Evolutionary conservation across 345 rosid genomes (phyloP), one percentile per base, ranked within the genome.

Genomic region (Acer yangbiense): DNA sequence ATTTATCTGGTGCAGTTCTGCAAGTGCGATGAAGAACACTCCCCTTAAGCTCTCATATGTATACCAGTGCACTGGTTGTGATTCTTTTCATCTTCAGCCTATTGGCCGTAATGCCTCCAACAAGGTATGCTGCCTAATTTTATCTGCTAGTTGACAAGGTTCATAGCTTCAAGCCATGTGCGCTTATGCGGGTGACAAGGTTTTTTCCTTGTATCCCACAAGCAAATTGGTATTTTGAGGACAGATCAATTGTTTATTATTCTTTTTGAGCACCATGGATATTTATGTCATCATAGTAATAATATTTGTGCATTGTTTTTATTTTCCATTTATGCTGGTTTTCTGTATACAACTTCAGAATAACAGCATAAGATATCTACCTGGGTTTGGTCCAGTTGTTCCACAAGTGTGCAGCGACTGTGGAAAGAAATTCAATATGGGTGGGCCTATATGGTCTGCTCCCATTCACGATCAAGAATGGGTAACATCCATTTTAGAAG

Each of bases 361-460:
- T 79, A 93, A 85, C 72, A 91, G 97, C 81, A 85, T 90, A 77
- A 90, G 94, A 78, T 90, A 93, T 89, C 90, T 93, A 75, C 97
- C 99, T 50, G 99, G 97, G 57, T 85, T 88, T 89, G 99, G 97
- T 74, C 99, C 99, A 73, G 85, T 79, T 75, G 98, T 97, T 84
- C 93, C 92, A 64, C 98, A 92, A 89, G 98, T 87, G 62, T 94
- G 99, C 85, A 87, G 79, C 20, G 90, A 97, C 72, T 97, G 98
- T 87, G 93, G 98, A 79, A 97, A 94, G 93, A 94, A 93, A 86
- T 94, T 86, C 80, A 89, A 88, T 81, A 93, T 97, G 99, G 99
- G 99, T 39, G 98, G 99, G 11, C 98, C 99, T 9, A 89, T 97
- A 73, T 97, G 99, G 99, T 94, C 99, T 13, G 99, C 98, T 17